Evolutionary conservation across 345 rosid species (phyloP).

Genomic region (Excoecaria cochinchinensis): DNA sequence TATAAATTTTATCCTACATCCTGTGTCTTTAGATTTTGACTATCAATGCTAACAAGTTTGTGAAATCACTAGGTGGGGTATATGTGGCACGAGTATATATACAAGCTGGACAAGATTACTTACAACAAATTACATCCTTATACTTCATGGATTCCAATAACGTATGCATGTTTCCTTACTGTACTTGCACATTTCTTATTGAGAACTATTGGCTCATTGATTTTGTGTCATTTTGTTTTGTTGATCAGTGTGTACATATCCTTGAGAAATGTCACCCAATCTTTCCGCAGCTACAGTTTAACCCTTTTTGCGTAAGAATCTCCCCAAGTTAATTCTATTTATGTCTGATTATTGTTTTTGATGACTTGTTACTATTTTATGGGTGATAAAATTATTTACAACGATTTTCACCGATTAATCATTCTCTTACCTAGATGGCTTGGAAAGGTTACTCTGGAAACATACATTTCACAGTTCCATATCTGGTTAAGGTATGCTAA

Average conservation of each 20-base stretch:
- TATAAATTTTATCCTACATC: slow-evolving; percentile 13
- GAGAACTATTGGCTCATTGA: slow-evolving; percentile 2
- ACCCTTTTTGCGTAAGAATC: slow-evolving; percentile 88
- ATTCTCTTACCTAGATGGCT: slow-evolving; percentile 66
- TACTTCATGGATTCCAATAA: slow-evolving; percentile 98
- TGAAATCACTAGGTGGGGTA: slow-evolving; percentile 62
- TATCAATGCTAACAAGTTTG: slow-evolving; percentile 15
- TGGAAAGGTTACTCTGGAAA: slow-evolving; percentile 87
- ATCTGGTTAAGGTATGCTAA: slow-evolving; percentile 88
- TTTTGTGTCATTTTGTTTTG: slow-evolving; percentile 12
- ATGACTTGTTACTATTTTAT: background rate
- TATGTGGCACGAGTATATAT: slow-evolving; percentile 81
- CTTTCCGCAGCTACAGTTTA: slow-evolving; percentile 79
- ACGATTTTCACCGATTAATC: slow-evolving; percentile 8
- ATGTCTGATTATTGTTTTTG: slow-evolving; percentile 5
- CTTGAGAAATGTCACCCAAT: slow-evolving; percentile 81
- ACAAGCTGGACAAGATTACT: slow-evolving; percentile 86
- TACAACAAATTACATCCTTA: slow-evolving; percentile 98
- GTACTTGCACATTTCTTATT: slow-evolving; percentile 1
- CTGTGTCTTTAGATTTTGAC: slow-evolving; percentile 1
- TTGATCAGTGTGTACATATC: slow-evolving; percentile 81
- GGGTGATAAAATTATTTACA: background rate
- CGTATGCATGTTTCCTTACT: slow-evolving; percentile 50
- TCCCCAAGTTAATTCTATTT: slow-evolving; percentile 8
- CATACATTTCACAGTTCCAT: slow-evolving; percentile 88